Base-by-base conservation (phyloP, 768 basidiomycete genomes). In the Mycena leptocephala region DNA sequence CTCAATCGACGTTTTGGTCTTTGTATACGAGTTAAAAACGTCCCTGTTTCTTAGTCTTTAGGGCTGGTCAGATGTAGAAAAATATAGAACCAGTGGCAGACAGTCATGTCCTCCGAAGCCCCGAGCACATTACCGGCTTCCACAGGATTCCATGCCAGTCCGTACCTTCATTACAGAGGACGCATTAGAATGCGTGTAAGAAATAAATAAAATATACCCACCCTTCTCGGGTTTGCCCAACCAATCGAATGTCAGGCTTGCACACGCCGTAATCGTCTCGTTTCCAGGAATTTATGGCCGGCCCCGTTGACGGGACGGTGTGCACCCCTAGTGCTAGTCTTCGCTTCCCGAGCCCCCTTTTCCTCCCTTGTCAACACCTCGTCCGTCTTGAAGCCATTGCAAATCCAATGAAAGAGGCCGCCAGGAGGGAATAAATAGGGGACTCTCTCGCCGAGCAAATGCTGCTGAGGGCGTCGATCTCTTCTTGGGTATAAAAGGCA, bases 141-240 rank as follows among this genome's bases (percentile, higher is more conserved):
- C 46, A 90, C 82, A 7, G 96, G 94, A 86, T 92, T 98, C 98
- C 98, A 99, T 26, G 95, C 93, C 58, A 99, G 85, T 5, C 98
- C 98, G 82, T 96, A 99, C 33, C 97, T 97, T 76, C 30, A 72
- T n/a, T n/a, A n/a, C n/a, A n/a, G n/a, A n/a, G 69, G 39, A 74
- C 75, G 24, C 11, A 62, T 69, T 48, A n/a, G 61, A 43, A 71
- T 39, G 4, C 26, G 0, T 37, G 46, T 22, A 58, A 41, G 41
- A 68, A 30, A 65, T 16, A 35, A 58, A 61, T 66, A 55, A 22
- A 55, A 56, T 43, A 28, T 13, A 89, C 94, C 76, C 79, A 97
- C 96, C 98, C 98, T 87, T 99, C 98, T 80, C 94, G 94, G 33
- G 89, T 93, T 85, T 99, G 98, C 1, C 98, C 98, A 58, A 95